A percentile compares a stretch with the other conserved stretches of the same genome.
Conservation (phyloP, 1,284 basidiomycete genomes). For the Pascua guehoae region DNA sequence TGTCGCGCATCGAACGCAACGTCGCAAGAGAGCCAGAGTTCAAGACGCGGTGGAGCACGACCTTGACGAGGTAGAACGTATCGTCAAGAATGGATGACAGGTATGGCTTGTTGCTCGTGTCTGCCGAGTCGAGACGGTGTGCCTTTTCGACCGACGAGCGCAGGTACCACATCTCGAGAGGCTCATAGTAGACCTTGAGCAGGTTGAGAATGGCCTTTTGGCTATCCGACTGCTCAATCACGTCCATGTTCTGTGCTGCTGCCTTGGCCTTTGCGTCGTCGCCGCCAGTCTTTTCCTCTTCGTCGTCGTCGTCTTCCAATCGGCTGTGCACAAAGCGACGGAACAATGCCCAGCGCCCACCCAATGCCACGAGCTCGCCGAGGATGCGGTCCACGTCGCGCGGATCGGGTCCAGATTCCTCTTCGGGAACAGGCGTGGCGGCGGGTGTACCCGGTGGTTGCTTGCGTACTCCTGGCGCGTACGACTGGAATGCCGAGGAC, state of each 20-base stretch:
- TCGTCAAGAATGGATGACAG: constrained; percentile 73
- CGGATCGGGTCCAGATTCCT: constrained; percentile 62
- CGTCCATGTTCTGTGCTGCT: constrained; percentile 21
- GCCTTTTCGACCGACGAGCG: constrained; percentile 80
- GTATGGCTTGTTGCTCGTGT: constrained; percentile 59
- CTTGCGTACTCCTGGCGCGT: constrained; percentile 37
- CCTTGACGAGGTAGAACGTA: constrained; percentile 87
- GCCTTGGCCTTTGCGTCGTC: background rate
- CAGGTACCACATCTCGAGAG: constrained; percentile 88
- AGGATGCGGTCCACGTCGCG: constrained; percentile 85
- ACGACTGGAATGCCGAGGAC: constrained; percentile 47
- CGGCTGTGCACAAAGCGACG: constrained; percentile 77
- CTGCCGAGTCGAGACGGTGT: constrained; percentile 61
- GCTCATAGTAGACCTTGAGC: constrained; percentile 72
- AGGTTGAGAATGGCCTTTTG: constrained; percentile 65
- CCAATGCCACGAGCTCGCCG: constrained; percentile 81
- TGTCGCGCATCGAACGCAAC: constrained; percentile 60
- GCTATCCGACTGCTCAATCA: constrained; percentile 50
- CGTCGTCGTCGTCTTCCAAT: constrained; percentile 20
- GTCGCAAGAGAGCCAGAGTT: constrained; percentile 65
- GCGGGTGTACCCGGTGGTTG: constrained; percentile 38
- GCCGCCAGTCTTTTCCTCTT: constrained; percentile 23
- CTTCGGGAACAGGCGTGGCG: constrained; percentile 53
- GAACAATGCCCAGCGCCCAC: constrained; percentile 87
- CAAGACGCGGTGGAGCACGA: constrained; percentile 68